Conservation (phyloP, 2,329 filamentous ascomycete species). For the Sarocladiaceae sp. region DNA sequence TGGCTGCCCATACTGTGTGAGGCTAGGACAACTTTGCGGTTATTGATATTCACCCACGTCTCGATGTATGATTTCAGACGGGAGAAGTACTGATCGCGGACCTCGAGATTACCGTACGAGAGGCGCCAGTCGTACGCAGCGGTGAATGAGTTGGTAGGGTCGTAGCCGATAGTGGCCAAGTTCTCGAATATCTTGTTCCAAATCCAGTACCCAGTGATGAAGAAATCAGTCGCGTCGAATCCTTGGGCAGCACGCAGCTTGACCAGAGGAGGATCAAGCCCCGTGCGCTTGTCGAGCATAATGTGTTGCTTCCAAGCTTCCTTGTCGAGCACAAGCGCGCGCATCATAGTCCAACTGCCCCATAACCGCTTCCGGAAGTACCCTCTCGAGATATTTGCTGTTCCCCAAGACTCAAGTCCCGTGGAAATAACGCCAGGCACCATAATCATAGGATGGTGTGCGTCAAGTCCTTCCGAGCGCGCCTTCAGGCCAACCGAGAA, state of each 20-base stretch:
- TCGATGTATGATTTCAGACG: constrained; percentile 88
- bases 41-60: constrained; percentile 66
- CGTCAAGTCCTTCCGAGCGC: constrained; percentile 72
- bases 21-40: constrained; percentile 77
- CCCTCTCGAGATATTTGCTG: constrained; percentile 73
- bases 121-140: constrained; percentile 88
- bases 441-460: constrained; percentile 91
- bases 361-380: constrained; percentile 95
- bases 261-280: constrained; percentile 82
- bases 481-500: constrained; percentile 88
- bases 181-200: constrained; percentile 99
- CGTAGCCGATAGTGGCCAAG: constrained; percentile 90
- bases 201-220: constrained; percentile 91
- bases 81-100: constrained; percentile 90
- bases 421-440: constrained; percentile 97
- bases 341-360: constrained; percentile 99
- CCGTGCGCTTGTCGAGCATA: constrained; percentile 90
- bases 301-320: constrained; percentile 93
- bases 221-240: constrained; percentile 97
- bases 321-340: constrained; percentile 87
- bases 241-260: constrained; percentile 92
- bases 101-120: constrained; percentile 84
- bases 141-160: constrained; percentile 71
- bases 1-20: constrained; percentile 99
- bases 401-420: constrained; percentile 94